Percentiles rank a stretch among this genome's conserved stretches.
These are phyloP conservation scores for Podospora didyma DNA, from an alignment of 495 filamentous ascomycete species.

Conservation along the genomic window DNA sequence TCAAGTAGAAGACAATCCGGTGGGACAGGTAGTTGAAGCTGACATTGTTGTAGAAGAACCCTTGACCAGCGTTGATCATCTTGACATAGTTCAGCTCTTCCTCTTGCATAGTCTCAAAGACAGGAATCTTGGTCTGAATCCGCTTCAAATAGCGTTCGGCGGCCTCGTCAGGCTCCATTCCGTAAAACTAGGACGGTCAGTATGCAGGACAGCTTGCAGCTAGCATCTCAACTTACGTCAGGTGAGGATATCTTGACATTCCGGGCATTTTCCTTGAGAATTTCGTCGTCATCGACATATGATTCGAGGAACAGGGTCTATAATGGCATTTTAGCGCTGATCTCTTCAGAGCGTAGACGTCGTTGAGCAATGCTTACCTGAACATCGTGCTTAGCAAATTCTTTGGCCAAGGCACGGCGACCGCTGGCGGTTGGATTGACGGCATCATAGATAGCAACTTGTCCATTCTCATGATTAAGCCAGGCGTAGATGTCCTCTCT, in stretches of 20 bases:
- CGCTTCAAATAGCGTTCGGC: slow-evolving; percentile 85
- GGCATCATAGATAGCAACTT: slow-evolving; percentile 98
- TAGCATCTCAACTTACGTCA: slow-evolving; percentile 56
- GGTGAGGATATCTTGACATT: slow-evolving; percentile 98
- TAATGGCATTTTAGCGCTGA: slow-evolving; percentile 7
- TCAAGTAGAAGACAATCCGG: slow-evolving; percentile 94
- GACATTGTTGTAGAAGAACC: slow-evolving; percentile 89
- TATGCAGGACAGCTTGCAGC: neutral
- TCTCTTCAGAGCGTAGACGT: too few relatives aligned
- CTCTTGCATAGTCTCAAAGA: slow-evolving; percentile 96
- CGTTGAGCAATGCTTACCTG: slow-evolving; percentile 58
- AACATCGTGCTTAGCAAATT: slow-evolving; percentile 94
- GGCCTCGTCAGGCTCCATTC: slow-evolving; percentile 87
- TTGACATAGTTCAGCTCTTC: slow-evolving; percentile 93
- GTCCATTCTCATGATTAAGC: slow-evolving; percentile 93
- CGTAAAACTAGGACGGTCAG: slow-evolving; percentile 63
- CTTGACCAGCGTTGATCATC: slow-evolving; percentile 98
- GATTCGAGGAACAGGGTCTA: slow-evolving; percentile 97
- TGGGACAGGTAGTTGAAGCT: slow-evolving; percentile 93
- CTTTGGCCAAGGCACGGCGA: slow-evolving; percentile 83
- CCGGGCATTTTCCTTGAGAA: slow-evolving; percentile 95
- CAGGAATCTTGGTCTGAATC: slow-evolving; percentile 86
- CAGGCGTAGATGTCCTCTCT: slow-evolving; percentile 96
- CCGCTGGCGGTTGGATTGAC: slow-evolving; percentile 88
- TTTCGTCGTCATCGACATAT: slow-evolving; percentile 83